A percentile compares a stretch with the other conserved stretches of the same genome.
Evolutionary conservation across 2,329 filamentous ascomycete species (phyloP).

Genomic region (Bipolaris zeicola): DNA sequence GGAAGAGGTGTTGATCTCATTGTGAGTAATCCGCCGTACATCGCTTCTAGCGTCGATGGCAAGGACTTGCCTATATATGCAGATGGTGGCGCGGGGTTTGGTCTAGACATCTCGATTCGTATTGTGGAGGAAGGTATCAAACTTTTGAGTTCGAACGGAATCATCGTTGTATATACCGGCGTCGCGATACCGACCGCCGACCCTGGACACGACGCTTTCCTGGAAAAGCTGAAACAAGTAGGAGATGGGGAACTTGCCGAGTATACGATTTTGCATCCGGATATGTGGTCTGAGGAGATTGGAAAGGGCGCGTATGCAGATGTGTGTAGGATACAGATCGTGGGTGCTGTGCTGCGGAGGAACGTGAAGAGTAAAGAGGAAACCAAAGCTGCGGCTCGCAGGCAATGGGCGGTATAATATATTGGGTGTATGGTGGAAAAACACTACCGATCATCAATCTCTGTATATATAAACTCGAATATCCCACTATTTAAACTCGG

Average conservation of each 20-base stretch:
- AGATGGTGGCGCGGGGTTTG: slow-evolving; percentile 31
- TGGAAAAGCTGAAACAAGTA: slow-evolving; percentile 23
- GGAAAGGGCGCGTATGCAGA: slow-evolving; percentile 29
- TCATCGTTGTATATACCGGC: slow-evolving; percentile 31
- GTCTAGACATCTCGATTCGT: slow-evolving; percentile 26
- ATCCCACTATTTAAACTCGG: slow-evolving; percentile 29
- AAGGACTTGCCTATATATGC: slow-evolving; percentile 32
- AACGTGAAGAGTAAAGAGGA: background rate
- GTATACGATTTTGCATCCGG: slow-evolving; percentile 31
- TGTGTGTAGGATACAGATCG: slow-evolving; percentile 32
- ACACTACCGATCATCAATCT: background rate
- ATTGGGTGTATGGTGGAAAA: background rate
- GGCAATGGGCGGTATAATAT: slow-evolving; percentile 2
- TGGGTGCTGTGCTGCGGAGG: slow-evolving; percentile 25
- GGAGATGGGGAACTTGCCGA: slow-evolving; percentile 19
- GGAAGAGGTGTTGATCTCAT: slow-evolving; percentile 25
- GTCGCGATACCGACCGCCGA: slow-evolving; percentile 26
- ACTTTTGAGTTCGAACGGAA: slow-evolving; percentile 19
- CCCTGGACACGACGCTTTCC: slow-evolving; percentile 25
- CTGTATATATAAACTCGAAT: background rate
- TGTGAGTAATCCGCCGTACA: slow-evolving; percentile 35
- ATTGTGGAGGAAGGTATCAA: slow-evolving; percentile 30
- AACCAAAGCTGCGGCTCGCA: background rate
- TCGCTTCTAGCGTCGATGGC: slow-evolving; percentile 27
- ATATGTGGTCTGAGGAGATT: slow-evolving; percentile 36